Conservation (phyloP, 1,284 basidiomycete genomes). For the Puccinia novopanici region DNA sequence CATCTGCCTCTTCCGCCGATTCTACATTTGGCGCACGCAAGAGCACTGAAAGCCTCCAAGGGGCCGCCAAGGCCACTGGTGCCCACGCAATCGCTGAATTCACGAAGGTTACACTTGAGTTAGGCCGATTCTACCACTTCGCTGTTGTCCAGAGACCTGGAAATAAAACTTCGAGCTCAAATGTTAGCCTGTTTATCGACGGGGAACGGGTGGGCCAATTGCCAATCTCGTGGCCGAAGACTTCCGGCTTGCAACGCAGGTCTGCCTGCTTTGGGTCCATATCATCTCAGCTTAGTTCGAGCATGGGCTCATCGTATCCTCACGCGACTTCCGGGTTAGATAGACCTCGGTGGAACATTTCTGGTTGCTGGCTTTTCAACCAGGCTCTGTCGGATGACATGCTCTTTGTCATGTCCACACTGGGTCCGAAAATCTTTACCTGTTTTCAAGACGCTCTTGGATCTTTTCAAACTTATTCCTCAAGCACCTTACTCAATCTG, state of each 20-base stretch:
- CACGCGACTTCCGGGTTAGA: background rate
- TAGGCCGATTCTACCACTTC: conserved; percentile 40
- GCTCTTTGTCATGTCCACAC: conserved; percentile 46
- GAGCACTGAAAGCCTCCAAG: background rate
- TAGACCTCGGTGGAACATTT: conserved; percentile 41
- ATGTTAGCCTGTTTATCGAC: conserved; percentile 35
- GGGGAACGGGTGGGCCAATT: conserved; percentile 23
- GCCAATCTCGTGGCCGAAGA: conserved; percentile 28
- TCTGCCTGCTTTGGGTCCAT: conserved; percentile 42
- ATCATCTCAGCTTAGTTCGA: background rate
- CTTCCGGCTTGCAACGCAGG: conserved; percentile 10
- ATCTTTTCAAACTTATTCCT: conserved; percentile 50
- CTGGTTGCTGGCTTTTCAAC: conserved; percentile 45
- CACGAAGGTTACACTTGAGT: conserved; percentile 12
- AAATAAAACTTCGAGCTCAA: conserved; percentile 27
- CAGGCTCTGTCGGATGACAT: conserved; percentile 41
- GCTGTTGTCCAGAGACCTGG: conserved; percentile 44
- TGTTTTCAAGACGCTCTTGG: conserved; percentile 48
- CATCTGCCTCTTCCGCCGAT: conserved; percentile 5
- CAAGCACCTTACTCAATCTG: conserved; percentile 48
- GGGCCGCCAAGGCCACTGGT: background rate
- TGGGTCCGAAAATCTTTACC: conserved; percentile 49
- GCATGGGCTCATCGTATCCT: background rate
- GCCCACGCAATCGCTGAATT: conserved; percentile 18
- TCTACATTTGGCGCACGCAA: background rate